Percentiles rank a stretch among this genome's conserved stretches.
Conservation (phyloP, 805 yeast genomes). For the Sugiyamaella floridensis region DNA sequence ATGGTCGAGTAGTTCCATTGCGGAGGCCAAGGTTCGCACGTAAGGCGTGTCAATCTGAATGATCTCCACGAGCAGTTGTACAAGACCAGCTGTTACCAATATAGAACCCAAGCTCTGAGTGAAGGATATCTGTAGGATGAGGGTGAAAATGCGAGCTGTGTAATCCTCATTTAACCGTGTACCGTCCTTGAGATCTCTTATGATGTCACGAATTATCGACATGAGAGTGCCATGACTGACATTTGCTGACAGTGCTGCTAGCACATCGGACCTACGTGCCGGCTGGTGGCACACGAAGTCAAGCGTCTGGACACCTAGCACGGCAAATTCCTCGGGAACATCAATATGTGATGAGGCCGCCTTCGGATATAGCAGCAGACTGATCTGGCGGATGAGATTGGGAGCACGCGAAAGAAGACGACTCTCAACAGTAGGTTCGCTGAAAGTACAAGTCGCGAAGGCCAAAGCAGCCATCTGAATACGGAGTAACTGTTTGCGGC, state of each 20-base stretch:
- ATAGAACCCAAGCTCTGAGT: conserved; percentile 34
- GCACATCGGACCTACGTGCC: conserved; percentile 67
- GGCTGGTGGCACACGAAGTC: conserved; percentile 62
- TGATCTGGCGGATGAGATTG: conserved; percentile 57
- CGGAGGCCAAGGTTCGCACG: conserved; percentile 55
- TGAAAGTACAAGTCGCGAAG: conserved; percentile 49
- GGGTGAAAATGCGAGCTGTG: conserved; percentile 45
- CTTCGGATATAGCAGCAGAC: conserved; percentile 68
- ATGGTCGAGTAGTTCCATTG: conserved; percentile 49
- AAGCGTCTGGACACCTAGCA: conserved; percentile 58
- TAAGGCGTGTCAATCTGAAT: conserved; percentile 45
- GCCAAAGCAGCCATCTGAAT: conserved; percentile 64
- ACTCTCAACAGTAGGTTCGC: conserved; percentile 54
- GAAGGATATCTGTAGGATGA: conserved; percentile 51
- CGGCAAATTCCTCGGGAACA: conserved; percentile 47
- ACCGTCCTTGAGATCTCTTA: conserved; percentile 42
- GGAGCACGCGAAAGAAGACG: conserved; percentile 68
- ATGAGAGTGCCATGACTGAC: conserved; percentile 78
- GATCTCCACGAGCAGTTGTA: conserved; percentile 58
- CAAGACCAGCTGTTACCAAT: conserved; percentile 67
- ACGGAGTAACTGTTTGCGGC: conserved; percentile 54
- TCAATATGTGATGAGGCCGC: conserved; percentile 23
- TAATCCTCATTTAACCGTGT: conserved; percentile 42
- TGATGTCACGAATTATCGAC: conserved; percentile 61
- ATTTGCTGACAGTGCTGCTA: conserved; percentile 75